Percentiles rank a stretch among this genome's conserved stretches.
Evolutionary conservation across 306 rosid species (phyloP).

Genomic region (Acacia melanoxylon): DNA sequence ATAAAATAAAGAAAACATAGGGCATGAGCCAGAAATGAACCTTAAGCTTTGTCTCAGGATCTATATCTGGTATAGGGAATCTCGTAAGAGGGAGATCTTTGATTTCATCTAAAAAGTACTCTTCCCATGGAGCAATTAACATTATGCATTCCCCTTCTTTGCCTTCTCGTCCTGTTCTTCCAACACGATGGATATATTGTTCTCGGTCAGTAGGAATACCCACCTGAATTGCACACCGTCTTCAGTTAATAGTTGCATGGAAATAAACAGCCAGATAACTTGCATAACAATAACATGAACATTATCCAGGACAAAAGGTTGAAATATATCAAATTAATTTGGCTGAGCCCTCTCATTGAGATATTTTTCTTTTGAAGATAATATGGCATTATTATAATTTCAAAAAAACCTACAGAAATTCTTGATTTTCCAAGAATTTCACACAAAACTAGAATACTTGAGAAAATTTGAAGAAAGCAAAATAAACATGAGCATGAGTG

Average conservation of each 20-base stretch:
- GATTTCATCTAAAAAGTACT: constrained; percentile 72
- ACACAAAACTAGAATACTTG: neutral
- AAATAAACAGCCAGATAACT: constrained; percentile 1
- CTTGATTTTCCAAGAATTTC: neutral
- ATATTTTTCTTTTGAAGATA: neutral
- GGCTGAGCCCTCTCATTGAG: neutral
- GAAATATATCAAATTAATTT: constrained; percentile 3
- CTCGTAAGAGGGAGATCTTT: constrained; percentile 77
- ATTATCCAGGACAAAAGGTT: constrained; percentile 5
- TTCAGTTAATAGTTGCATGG: constrained; percentile 9
- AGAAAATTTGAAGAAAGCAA: neutral
- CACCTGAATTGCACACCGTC: constrained; percentile 47
- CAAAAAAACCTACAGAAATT: neutral
- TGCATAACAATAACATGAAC: neutral
- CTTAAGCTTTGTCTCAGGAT: constrained; percentile 60
- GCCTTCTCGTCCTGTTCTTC: constrained; percentile 94
- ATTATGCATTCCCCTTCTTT: constrained; percentile 82
- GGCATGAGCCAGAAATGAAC: constrained; percentile 40
- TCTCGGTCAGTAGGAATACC: constrained; percentile 87
- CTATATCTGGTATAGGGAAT: constrained; percentile 56
- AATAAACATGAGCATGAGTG: neutral
- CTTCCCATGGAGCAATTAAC: constrained; percentile 96
- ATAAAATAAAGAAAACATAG: neutral
- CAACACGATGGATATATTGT: constrained; percentile 89
- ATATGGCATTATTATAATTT: neutral